Evolutionary conservation across 345 rosid genomes (phyloP).

Genomic region (Hibiscus tridactylites): DNA sequence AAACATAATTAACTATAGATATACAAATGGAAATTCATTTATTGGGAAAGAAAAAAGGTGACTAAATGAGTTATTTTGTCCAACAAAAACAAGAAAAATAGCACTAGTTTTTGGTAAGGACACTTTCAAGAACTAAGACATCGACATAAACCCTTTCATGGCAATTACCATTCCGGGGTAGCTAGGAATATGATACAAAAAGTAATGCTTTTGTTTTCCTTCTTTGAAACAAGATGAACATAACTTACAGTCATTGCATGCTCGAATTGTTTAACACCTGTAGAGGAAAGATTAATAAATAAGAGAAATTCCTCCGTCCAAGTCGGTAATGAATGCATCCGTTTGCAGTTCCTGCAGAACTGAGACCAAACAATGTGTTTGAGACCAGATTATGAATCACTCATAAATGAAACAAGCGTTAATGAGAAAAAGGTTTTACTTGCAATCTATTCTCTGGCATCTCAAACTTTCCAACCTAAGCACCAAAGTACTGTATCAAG

Average conservation of each 20-base stretch:
- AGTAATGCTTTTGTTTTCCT: background rate
- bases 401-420: conserved; percentile 3
- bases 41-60: background rate
- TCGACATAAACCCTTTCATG: conserved; percentile 9
- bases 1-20: background rate
- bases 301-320: conserved; percentile 8
- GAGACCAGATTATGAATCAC: background rate
- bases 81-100: conserved; percentile 1
- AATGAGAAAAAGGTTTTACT: conserved; percentile 12
- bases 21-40: background rate
- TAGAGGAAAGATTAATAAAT: background rate
- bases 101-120: background rate
- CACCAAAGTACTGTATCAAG: conserved; percentile 29
- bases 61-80: conserved; percentile 1
- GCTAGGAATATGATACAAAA: background rate
- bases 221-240: background rate
- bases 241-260: conserved; percentile 10
- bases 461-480: conserved; percentile 24
- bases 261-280: conserved; percentile 3
- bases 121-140: conserved; percentile 11
- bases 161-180: conserved; percentile 1
- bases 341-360: conserved; percentile 5
- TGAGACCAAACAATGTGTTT: background rate
- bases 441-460: conserved; percentile 21
- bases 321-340: conserved; percentile 4